These are phyloP conservation scores for Xylaria sp. DNA, from an alignment of 2,329 filamentous ascomycete species.

Conservation along the genomic window DNA sequence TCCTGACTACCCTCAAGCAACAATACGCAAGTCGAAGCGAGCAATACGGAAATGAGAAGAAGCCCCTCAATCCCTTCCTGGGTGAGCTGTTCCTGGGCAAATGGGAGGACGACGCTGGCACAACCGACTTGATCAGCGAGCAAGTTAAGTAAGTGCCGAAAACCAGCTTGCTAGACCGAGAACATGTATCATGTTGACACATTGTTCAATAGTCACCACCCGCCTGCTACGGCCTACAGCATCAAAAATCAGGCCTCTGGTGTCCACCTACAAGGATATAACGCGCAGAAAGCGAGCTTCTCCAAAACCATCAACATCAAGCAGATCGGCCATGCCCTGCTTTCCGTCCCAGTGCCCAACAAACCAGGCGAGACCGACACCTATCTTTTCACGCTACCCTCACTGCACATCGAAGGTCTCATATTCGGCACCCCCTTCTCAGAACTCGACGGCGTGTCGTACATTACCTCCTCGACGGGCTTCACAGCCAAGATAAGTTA, in stretches of 20 bases:
- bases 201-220: slow-evolving; percentile 55
- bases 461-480: slow-evolving; percentile 57
- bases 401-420: slow-evolving; percentile 60
- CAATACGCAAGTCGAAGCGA: slow-evolving; percentile 58
- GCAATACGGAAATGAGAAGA: slow-evolving; percentile 60
- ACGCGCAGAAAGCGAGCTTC: slow-evolving; percentile 63
- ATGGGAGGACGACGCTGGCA: slow-evolving; percentile 48
- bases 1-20: slow-evolving; percentile 59
- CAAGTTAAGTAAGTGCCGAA: slow-evolving; percentile 54
- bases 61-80: slow-evolving; percentile 63
- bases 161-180: too few relatives aligned
- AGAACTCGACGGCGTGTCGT: slow-evolving; percentile 58
- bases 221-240: slow-evolving; percentile 64
- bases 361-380: slow-evolving; percentile 55
- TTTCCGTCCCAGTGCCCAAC: slow-evolving; percentile 57
- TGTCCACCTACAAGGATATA: slow-evolving; percentile 61
- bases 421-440: slow-evolving; percentile 59
- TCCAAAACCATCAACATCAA: slow-evolving; percentile 60
- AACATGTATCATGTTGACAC: slow-evolving; percentile 17
- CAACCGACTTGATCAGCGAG: slow-evolving; percentile 52
- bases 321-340: slow-evolving; percentile 60
- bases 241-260: slow-evolving; percentile 55
- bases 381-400: slow-evolving; percentile 60
- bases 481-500: slow-evolving; percentile 59
- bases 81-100: slow-evolving; percentile 59